Evolutionary conservation across 2,329 filamentous ascomycete genomes (phyloP).

Genomic region (Penicillium thymicola): DNA sequence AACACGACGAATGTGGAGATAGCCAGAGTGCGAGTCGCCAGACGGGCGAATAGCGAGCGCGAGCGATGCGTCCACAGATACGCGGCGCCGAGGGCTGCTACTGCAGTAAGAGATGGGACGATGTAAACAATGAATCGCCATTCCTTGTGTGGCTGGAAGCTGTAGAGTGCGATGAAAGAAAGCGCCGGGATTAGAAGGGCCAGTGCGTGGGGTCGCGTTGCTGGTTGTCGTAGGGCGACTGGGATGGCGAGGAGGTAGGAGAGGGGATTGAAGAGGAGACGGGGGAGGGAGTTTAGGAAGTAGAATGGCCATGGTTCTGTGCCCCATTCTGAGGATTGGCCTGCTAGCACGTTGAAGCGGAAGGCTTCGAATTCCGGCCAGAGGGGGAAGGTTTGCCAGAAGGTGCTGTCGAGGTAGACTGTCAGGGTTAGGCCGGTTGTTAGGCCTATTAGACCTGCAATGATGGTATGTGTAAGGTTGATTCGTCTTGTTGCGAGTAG

Average conservation of each 20-base stretch:
- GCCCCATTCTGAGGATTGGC: conserved; percentile 83
- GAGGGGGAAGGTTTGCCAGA: conserved; percentile 75
- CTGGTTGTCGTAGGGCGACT: conserved; percentile 50
- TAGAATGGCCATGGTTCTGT: conserved; percentile 84
- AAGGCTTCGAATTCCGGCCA: conserved; percentile 93
- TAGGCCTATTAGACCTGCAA: conserved; percentile 64
- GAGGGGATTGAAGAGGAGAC: conserved; percentile 77
- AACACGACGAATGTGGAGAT: conserved; percentile 61
- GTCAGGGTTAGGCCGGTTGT: conserved; percentile 70
- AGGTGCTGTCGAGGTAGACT: conserved; percentile 80
- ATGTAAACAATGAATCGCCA: conserved; percentile 91
- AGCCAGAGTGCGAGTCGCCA: conserved; percentile 56
- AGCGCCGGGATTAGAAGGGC: conserved; percentile 63
- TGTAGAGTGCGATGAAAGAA: conserved; percentile 75
- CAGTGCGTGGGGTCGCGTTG: conserved; percentile 51
- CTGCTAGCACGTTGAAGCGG: conserved; percentile 83
- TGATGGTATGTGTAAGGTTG: conserved; percentile 56
- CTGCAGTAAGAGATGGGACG: conserved; percentile 74
- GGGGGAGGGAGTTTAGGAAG: conserved; percentile 74
- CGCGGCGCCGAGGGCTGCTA: conserved; percentile 69
- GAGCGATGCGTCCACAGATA: conserved; percentile 64
- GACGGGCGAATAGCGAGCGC: conserved; percentile 57
- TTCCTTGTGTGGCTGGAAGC: conserved; percentile 90
- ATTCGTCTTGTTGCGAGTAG: conserved; percentile 58
- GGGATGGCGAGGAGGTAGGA: conserved; percentile 53